These are phyloP conservation scores for Pythium plurisporium DNA, from an alignment of 352 stramenopile species.

Conservation along the genomic window DNA sequence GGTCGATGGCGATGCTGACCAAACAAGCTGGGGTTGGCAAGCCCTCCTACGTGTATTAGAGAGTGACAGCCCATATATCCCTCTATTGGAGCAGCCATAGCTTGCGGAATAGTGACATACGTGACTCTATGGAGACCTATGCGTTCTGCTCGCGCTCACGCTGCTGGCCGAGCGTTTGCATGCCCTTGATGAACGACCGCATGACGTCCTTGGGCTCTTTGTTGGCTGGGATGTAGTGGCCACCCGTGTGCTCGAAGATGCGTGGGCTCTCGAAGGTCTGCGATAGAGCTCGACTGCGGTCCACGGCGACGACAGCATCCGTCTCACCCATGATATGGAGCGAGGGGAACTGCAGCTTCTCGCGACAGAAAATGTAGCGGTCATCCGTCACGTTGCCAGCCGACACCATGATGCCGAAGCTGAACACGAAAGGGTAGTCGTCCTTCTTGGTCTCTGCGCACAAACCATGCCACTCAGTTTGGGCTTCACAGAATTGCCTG, in stretches of 20 bases:
- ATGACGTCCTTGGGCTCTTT: slow-evolving; percentile 77
- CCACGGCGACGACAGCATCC: slow-evolving; percentile 58
- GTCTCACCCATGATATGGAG: slow-evolving; percentile 81
- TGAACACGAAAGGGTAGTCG: slow-evolving; percentile 53
- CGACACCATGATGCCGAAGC: slow-evolving; percentile 73
- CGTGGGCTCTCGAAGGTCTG: slow-evolving; percentile 48
- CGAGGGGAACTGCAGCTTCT: slow-evolving; percentile 57
- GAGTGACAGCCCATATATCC: neutral
- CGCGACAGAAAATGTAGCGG: slow-evolving; percentile 30
- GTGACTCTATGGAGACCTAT: neutral
- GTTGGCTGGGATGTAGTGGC: slow-evolving; percentile 85
- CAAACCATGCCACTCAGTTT: no score
- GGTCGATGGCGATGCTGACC: neutral
- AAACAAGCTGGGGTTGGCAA: neutral
- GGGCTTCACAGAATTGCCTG: no score
- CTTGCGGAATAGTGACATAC: neutral
- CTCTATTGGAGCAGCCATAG: slow-evolving; percentile 7
- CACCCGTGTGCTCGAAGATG: slow-evolving; percentile 59
- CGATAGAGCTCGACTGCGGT: slow-evolving; percentile 52
- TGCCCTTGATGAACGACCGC: slow-evolving; percentile 60
- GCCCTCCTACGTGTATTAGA: neutral
- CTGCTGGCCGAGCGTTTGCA: slow-evolving; percentile 11
- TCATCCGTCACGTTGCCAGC: slow-evolving; percentile 44
- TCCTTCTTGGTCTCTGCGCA: slow-evolving; percentile 31
- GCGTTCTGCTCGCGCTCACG: slow-evolving; percentile 2